Conservation (phyloP, 179 eudicot species). For the Pouteria campechiana region DNA sequence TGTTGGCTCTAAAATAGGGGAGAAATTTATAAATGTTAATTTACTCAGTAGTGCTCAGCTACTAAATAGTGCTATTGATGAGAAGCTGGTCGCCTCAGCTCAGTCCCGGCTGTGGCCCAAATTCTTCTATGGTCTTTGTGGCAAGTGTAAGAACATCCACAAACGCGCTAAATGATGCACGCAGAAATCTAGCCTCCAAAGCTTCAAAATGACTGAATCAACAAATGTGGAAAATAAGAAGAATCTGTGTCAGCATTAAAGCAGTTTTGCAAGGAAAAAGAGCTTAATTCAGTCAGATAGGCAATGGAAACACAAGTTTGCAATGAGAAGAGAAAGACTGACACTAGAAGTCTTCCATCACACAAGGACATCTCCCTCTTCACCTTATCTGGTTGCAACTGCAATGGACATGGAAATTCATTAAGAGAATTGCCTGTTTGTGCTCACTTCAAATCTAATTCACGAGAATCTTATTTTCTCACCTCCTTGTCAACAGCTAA, state of each 20-base stretch:
- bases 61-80: too few relatives aligned
- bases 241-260: too few relatives aligned
- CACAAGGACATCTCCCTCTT: conserved; percentile 68
- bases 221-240: background rate
- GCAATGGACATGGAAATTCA: conserved; percentile 8
- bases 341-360: conserved; percentile 73
- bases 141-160: conserved; percentile 74
- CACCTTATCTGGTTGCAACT: conserved; percentile 88
- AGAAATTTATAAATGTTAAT: too few relatives aligned
- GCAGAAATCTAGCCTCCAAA: conserved; percentile 87
- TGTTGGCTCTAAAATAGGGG: too few relatives aligned
- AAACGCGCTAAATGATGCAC: conserved; percentile 75
- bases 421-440: background rate
- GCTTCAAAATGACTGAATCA: conserved; percentile 78
- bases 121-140: conserved; percentile 76
- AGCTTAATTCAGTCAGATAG: too few relatives aligned
- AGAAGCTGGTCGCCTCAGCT: too few relatives aligned
- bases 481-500: conserved; percentile 88
- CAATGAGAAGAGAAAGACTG: conserved; percentile 11
- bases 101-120: too few relatives aligned
- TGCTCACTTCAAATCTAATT: background rate
- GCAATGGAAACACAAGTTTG: too few relatives aligned
- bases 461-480: conserved; percentile 3
- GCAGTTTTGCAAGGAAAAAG: too few relatives aligned
- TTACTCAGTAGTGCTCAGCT: too few relatives aligned